phyloP scores from a whole-genome alignment of 768 basidiomycete genomes.

The Basidioascus undulatus region DNA sequence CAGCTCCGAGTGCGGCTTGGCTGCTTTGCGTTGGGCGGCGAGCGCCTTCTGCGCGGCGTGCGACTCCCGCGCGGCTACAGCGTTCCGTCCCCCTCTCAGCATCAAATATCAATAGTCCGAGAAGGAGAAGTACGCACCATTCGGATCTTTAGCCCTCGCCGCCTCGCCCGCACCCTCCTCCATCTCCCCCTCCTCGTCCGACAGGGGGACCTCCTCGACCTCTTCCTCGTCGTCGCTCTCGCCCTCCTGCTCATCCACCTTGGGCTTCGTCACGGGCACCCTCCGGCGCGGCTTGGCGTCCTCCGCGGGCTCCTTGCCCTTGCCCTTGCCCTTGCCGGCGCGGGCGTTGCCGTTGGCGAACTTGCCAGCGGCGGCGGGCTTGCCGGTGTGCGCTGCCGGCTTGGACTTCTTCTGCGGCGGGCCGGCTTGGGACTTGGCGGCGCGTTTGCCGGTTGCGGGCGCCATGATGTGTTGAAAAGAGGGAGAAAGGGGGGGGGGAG shows the following conservation, averaged over 20 bases:
- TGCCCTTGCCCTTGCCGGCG: not conserved
- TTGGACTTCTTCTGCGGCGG: not conserved
- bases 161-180: conserved; percentile 8
- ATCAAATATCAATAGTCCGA: not conserved
- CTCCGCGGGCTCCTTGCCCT: conserved; percentile 13
- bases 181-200: conserved; percentile 13
- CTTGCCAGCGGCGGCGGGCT: too few species aligned
- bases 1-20: conserved; percentile 50
- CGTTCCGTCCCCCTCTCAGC: too few species aligned
- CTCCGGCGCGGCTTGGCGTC: conserved; percentile 34
- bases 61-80: conserved; percentile 37
- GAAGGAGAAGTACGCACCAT: conserved; percentile 23
- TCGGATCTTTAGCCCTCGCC: conserved; percentile 26
- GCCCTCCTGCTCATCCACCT: conserved; percentile 14
- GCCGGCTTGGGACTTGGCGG: not conserved
- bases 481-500: too few species aligned
- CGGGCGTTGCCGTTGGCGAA: not conserved
- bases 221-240: conserved; percentile 4
- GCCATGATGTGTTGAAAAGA: too few species aligned
- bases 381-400: too few species aligned
- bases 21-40: conserved; percentile 42
- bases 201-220: conserved; percentile 1
- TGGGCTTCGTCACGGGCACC: conserved; percentile 29
- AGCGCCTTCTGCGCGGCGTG: conserved; percentile 46
- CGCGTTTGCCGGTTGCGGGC: too few species aligned